Evolutionary conservation across 805 yeast genomes (phyloP).

Genomic region (Candida cerambycidarum): DNA sequence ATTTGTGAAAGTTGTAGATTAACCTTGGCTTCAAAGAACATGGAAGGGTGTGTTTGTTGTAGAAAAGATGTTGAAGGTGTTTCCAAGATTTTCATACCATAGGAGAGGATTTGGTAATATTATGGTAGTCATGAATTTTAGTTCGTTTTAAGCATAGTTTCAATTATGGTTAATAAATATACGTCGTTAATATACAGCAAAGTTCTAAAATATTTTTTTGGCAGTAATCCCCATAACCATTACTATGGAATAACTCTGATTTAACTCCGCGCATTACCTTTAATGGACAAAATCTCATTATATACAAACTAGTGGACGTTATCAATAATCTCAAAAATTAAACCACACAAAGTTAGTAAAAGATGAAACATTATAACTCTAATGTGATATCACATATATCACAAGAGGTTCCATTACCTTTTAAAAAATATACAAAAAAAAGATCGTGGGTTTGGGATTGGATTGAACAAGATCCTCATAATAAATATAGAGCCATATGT

Average conservation of each 20-base stretch:
- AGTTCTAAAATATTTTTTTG: too few species aligned
- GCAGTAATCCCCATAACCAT: too few species aligned
- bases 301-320: not conserved
- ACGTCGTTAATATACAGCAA: too few species aligned
- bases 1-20: slow-evolving; percentile 82
- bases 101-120: too few species aligned
- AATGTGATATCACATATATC: slow-evolving; percentile 17
- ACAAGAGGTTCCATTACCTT: slow-evolving; percentile 18
- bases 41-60: slow-evolving; percentile 83
- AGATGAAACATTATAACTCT: slow-evolving; percentile 10
- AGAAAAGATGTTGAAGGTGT: slow-evolving; percentile 70
- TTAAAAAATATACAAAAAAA: slow-evolving; percentile 19
- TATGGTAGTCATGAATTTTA: too few species aligned
- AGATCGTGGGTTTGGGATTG: slow-evolving; percentile 22
- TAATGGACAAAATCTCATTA: not conserved
- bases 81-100: slow-evolving; percentile 60
- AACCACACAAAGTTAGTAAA: not conserved
- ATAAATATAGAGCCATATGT: slow-evolving; percentile 19
- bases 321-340: slow-evolving; percentile 5
- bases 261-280: not conserved
- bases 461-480: slow-evolving; percentile 19
- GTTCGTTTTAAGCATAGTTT: too few species aligned
- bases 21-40: slow-evolving; percentile 68
- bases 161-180: too few species aligned
- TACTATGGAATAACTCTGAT: too few species aligned